Evolutionary conservation across 495 filamentous ascomycete genomes (phyloP).

Genomic region (Apiosordaria backusii): DNA sequence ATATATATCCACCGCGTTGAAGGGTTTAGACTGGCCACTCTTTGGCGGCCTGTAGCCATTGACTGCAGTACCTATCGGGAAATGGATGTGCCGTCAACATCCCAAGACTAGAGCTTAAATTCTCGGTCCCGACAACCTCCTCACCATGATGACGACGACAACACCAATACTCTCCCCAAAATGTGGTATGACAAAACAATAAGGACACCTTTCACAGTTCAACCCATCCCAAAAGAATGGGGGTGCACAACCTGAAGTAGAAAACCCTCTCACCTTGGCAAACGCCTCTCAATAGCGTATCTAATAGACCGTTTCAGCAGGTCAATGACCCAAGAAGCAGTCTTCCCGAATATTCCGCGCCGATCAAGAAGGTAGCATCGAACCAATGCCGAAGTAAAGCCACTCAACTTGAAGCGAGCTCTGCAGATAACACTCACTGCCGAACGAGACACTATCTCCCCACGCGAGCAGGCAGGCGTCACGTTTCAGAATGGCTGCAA

Average conservation of each 20-base stretch:
- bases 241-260: not conserved
- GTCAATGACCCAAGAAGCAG: not conserved
- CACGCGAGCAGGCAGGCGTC: not conserved
- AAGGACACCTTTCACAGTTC: not conserved
- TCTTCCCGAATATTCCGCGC: constrained; percentile 1
- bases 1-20: too few relatives aligned
- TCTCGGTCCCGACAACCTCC: not conserved
- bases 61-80: too few relatives aligned
- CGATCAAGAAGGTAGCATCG: not conserved
- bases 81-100: too few relatives aligned
- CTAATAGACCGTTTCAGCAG: not conserved
- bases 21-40: too few relatives aligned
- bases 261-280: not conserved
- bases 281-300: not conserved
- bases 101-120: too few relatives aligned
- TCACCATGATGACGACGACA: not conserved
- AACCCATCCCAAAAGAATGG: not conserved
- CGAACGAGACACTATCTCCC: not conserved
- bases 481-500: constrained; percentile 1
- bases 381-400: not conserved
- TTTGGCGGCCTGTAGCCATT: too few relatives aligned
- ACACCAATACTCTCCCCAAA: not conserved
- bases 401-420: constrained; percentile 1
- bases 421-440: not conserved
- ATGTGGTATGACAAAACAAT: not conserved